phyloP scores from a whole-genome alignment of 2,329 filamentous ascomycete genomes.

The Neonectria magnoliae region DNA sequence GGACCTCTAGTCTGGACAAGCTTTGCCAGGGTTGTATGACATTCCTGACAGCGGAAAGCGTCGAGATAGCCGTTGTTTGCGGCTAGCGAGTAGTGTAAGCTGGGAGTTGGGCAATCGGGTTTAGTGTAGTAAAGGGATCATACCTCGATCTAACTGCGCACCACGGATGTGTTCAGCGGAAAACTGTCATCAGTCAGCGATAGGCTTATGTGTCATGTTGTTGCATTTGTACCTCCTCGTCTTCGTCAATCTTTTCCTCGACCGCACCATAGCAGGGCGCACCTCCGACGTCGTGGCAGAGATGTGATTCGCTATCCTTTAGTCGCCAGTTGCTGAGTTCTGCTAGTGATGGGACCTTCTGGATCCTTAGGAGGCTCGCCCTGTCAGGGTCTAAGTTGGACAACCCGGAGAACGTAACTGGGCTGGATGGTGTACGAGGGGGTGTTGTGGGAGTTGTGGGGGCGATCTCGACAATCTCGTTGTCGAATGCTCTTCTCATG shows the following conservation, averaged over 20 bases:
- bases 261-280: slow-evolving; percentile 2
- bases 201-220: neutral
- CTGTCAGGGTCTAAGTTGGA: neutral
- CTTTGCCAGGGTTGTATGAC: neutral
- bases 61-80: slow-evolving; percentile 1
- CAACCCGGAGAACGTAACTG: neutral
- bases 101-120: neutral
- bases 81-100: neutral
- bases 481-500: slow-evolving; percentile 3
- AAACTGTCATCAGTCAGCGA: neutral
- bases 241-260: neutral
- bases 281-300: slow-evolving; percentile 2
- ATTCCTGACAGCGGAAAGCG: neutral
- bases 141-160: slow-evolving; percentile 8
- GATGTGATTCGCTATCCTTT: neutral
- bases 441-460: neutral
- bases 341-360: neutral
- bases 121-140: neutral
- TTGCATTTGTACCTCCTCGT: neutral
- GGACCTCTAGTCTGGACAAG: neutral
- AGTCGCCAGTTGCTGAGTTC: neutral
- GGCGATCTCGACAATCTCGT: neutral
- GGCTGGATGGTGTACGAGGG: neutral
- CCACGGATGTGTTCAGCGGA: neutral
- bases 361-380: neutral